phyloP scores from a whole-genome alignment of 164 flowering plant genomes.

The Aristolochia fimbriata region DNA sequence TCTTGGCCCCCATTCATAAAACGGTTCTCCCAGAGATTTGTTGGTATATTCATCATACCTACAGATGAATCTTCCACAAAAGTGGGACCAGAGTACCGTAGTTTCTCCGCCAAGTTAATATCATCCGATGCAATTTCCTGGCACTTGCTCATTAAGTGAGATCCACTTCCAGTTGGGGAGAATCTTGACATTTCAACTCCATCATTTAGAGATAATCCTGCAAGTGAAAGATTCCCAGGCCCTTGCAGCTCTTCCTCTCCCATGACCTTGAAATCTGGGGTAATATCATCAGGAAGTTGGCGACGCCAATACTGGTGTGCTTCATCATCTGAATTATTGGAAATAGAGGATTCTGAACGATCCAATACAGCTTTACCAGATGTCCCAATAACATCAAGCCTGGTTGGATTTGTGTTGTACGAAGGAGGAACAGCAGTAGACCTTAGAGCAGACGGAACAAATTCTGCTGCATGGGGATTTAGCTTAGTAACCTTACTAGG shows the following conservation, averaged over 20 bases:
- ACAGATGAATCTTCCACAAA: constrained; percentile 48
- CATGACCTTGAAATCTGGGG: constrained; percentile 80
- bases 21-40: constrained; percentile 66
- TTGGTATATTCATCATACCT: constrained; percentile 13
- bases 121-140: constrained; percentile 19
- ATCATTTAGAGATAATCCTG: constrained; percentile 57
- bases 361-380: constrained; percentile 60
- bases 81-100: constrained; percentile 33
- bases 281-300: constrained; percentile 96
- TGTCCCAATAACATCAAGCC: constrained; percentile 27
- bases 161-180: constrained; percentile 30
- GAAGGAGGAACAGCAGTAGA: constrained; percentile 33
- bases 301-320: constrained; percentile 76
- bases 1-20: constrained; percentile 33
- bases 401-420: constrained; percentile 24
- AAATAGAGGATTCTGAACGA: constrained; percentile 66
- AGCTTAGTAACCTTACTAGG: constrained; percentile 37
- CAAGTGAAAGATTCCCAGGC: constrained; percentile 43
- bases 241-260: constrained; percentile 59
- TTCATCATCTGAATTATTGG: constrained; percentile 84
- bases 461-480: constrained; percentile 96
- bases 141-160: constrained; percentile 32
- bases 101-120: constrained; percentile 39
- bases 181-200: constrained; percentile 39
- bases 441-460: constrained; percentile 69